Evolutionary conservation across 1,139 yeast species (phyloP), one percentile per base, ranked within the genome.

Genomic region (Debaryomyces singareniensis): DNA sequence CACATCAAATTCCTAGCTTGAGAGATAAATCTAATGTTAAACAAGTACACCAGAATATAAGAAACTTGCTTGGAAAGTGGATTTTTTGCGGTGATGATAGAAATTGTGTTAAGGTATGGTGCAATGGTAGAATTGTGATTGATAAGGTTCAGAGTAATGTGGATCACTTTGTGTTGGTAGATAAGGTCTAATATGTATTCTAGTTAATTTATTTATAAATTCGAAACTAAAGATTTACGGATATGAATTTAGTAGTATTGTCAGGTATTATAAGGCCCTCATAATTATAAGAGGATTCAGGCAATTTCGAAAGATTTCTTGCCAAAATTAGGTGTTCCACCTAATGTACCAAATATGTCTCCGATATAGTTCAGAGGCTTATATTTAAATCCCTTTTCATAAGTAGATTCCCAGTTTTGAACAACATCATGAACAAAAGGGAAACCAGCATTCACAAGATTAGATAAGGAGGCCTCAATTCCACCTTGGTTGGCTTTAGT

Each of bases 81-180:
- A 62, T 89, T n/a, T 91, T 86, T 51, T 74, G 78, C 36, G 98
- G 97, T 20, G 98, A 91, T 55, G 96, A 91, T 53, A 69, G 98
- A 47, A 91, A 91, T 51, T 78, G 93, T 26, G 49, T 60, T 10
- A 66, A 64, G 33, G 96, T 91, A 10, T 91, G 86, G 85, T 89
- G 89, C 22, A 75, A 77, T 45, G 98, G 98, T 4, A 59, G 71
- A 38, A 44, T 58, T 27, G 81, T 79, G 10, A 58, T 72, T 5
- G 61, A 67, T 36, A 75, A 27, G 21, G n/a, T 18, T 18, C n/a
- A 7, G n/a, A 18, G n/a, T 7, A 7, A n/a, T 18, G 21, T n/a
- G 7, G 21, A 18, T 18, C 21, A 18, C 21, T 18, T 18, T 18
- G 21, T 18, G 9, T 7, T 18, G 7, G 21, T 18, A 7, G 21